phyloP scores from a whole-genome alignment of 164 flowering plant species.

The Aristolochia californica region DNA sequence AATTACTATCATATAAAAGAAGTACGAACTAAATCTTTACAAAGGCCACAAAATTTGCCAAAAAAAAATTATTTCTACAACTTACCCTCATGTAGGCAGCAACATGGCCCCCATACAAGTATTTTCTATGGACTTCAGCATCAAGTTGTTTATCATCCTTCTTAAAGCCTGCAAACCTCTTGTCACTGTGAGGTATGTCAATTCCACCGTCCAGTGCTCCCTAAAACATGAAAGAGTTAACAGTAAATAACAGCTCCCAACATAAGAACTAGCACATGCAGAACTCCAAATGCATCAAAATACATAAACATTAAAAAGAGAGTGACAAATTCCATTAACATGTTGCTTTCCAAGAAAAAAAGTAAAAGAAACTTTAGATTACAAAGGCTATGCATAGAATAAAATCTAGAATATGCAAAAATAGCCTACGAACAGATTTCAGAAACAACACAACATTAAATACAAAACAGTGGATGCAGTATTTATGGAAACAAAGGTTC shows the following conservation, averaged over 20 bases:
- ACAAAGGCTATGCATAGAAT: neutral
- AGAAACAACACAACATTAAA: neutral
- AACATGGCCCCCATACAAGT: constrained; percentile 75
- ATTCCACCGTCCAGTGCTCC: constrained; percentile 87
- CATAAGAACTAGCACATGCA: no score
- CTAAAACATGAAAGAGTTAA: constrained; percentile 15
- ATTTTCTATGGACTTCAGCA: constrained; percentile 73
- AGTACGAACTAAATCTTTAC: no score
- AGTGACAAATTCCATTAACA: no score
- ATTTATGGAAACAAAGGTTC: no score
- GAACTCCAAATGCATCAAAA: no score
- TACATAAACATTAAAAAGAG: neutral
- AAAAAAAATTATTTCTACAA: neutral
- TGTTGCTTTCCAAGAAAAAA: neutral
- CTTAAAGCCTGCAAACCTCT: constrained; percentile 64
- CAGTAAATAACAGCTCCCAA: no score
- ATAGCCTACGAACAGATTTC: neutral
- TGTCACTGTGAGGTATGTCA: constrained; percentile 84
- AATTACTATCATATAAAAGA: no score
- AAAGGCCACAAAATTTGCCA: no score
- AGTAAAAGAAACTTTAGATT: neutral
- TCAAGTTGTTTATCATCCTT: constrained; percentile 65
- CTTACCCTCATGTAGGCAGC: constrained; percentile 63
- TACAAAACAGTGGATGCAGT: no score
- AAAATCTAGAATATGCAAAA: neutral